A percentile compares a stretch with the other conserved stretches of the same genome.
Conservation (phyloP, 2,329 filamentous ascomycete genomes). For the Claviceps spartinae region DNA sequence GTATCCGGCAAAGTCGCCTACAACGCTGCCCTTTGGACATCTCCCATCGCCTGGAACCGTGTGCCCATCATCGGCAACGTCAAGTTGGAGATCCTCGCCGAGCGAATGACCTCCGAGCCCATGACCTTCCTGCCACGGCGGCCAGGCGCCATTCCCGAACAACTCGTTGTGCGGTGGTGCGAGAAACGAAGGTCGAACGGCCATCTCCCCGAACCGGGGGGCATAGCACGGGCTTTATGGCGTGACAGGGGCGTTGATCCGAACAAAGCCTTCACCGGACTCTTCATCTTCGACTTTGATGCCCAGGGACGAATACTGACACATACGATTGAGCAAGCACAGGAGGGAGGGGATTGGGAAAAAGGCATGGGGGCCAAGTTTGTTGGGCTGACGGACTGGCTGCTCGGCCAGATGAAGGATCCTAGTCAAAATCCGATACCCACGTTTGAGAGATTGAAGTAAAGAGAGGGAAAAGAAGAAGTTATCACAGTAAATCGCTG, state of each 20-base stretch:
- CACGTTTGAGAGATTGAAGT: slow-evolving; percentile 20
- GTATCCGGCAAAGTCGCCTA: slow-evolving; percentile 86
- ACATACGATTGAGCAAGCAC: slow-evolving; percentile 89
- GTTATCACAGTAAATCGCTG: no score
- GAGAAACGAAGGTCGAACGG: slow-evolving; percentile 21
- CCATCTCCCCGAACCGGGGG: slow-evolving; percentile 20
- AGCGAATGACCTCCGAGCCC: slow-evolving; percentile 63
- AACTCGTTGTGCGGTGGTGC: slow-evolving; percentile 84
- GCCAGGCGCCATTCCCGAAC: slow-evolving; percentile 52
- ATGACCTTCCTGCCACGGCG: slow-evolving; percentile 32
- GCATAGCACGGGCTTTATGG: slow-evolving; percentile 30
- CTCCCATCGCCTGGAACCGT: slow-evolving; percentile 88
- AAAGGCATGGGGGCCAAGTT: slow-evolving; percentile 67
- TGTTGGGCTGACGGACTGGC: slow-evolving; percentile 86
- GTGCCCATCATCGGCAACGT: slow-evolving; percentile 87
- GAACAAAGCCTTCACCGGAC: slow-evolving; percentile 68
- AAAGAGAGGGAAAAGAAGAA: neutral
- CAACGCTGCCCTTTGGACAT: slow-evolving; percentile 87
- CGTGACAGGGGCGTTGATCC: slow-evolving; percentile 29
- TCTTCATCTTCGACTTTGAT: slow-evolving; percentile 96
- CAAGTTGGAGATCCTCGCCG: slow-evolving; percentile 71
- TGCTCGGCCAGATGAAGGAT: slow-evolving; percentile 58
- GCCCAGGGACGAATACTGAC: slow-evolving; percentile 67
- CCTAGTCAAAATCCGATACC: slow-evolving; percentile 20
- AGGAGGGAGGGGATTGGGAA: slow-evolving; percentile 74